Evolutionary conservation across 768 basidiomycete species (phyloP), one percentile per base, ranked within the genome.

Genomic region (Ephemerocybe angulata): DNA sequence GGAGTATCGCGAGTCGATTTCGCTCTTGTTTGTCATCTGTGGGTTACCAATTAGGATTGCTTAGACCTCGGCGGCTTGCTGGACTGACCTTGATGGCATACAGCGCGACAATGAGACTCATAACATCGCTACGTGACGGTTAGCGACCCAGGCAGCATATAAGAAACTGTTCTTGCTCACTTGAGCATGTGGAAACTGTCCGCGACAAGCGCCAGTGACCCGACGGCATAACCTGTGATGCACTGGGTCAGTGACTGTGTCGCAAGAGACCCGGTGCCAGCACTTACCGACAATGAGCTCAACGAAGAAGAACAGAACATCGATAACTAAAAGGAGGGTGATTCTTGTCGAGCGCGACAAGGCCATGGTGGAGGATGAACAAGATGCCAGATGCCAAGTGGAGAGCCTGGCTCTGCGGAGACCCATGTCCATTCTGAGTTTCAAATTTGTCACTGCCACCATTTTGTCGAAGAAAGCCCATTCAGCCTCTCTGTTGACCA

Each of bases 181-280:
- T 98, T 98, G 74, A 98, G 86, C 95, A 97, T 98, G 74, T 98
- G 96, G 71, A 98, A 98, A 60, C 89, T 90, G 73, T 98, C 96
- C 7, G 96, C 96, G 44, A 99, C 86, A 52, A 98, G 86, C 1
- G 95, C 95, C 1, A 98, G 83, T 1, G 93, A 96, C 28, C 93
- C 93, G 53, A 97, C 93, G n/a, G 88, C 85, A 85, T 96, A 96
- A 38, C 95, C 93, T 88, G 56, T 62, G 58, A 53, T 57, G 52
- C n/a, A n/a, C n/a, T n/a, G n/a, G 21, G 55, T 59, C 52, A 60
- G 27, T 30, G 47, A 49, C 29, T 40, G 22, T 30, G 8, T 15
- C 30, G 47, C 40, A 37, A 49, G 35, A 12, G 33, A 33, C 30
- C 19, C 49, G 50, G 31, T 19, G 21, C 38, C 4, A 47, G 30